Evolutionary conservation across 2,329 filamentous ascomycete species (phyloP), one percentile per base, ranked within the genome.

Genomic region (Proliferodiscus dingleyae): DNA sequence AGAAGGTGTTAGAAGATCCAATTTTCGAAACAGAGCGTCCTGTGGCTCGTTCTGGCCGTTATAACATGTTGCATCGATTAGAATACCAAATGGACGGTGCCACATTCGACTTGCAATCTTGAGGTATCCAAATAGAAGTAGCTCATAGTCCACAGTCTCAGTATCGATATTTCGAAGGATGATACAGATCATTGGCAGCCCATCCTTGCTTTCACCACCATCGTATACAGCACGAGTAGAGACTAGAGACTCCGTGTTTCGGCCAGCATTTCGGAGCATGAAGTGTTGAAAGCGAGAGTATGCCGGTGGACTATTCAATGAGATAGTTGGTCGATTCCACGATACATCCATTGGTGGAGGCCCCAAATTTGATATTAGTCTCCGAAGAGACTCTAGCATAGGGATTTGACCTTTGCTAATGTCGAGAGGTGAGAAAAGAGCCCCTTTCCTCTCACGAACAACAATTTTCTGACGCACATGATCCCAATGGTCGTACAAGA

Each of bases 231-330:
- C 81, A 18, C 81, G 72, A 19, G 78, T 77, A 2, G 80, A 81
- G 18, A 82, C 64, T 47, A 82, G 78, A 2, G 80, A 82, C 54
- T 85, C 82, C 0, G 76, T 78, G 53, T 77, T 79, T 29, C 78
- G 73, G 52, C 82, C 81, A 2, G 81, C 81, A 59, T 85, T 84
- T 15, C 77, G 75, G 37, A 86, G 71, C 82, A 86, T 86, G 57
- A 86, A 86, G 53, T 85, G 79, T 53, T 86, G 82, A 53, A 86
- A 86, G 19, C 80, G 71, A 2, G 81, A 84, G 60, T 85, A 86
- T 5, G 77, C 68, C 1, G 79, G 77, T 4, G 81, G 81, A 15
- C 66, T 77, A 52, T 85, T 86, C 21, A 72, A 63, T 1, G 78
- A 77, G n/a, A 85, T 78, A 40, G 77, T 74, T 8, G 82, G 82